Percentiles rank a stretch among this genome's conserved stretches.
Conservation (phyloP, 768 basidiomycete species). For the Lactarius tabidus region DNA sequence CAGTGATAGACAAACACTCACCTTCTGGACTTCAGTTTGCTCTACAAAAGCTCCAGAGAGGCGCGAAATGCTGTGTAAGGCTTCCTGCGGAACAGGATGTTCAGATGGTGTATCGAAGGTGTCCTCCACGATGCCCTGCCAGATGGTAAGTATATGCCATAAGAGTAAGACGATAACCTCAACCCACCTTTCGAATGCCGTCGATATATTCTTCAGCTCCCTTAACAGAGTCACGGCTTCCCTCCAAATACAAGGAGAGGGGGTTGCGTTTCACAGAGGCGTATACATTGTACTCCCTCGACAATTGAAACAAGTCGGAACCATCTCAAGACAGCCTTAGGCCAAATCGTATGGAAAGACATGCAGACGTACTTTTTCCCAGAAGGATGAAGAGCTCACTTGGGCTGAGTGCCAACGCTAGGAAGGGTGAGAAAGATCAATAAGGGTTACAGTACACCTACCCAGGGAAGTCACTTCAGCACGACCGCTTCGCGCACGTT, state of each 20-base stretch:
- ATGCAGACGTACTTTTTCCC: slow-evolving; percentile 53
- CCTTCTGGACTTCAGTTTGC: slow-evolving; percentile 41
- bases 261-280: slow-evolving; percentile 56
- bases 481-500: slow-evolving; percentile 46
- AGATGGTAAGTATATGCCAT: slow-evolving; percentile 2
- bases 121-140: slow-evolving; percentile 33
- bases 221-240: slow-evolving; percentile 49
- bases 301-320: slow-evolving; percentile 52
- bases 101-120: slow-evolving; percentile 43
- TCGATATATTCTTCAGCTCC: slow-evolving; percentile 45
- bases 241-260: slow-evolving; percentile 56
- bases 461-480: slow-evolving; percentile 46
- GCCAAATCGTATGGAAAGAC: not conserved
- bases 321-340: slow-evolving; percentile 47
- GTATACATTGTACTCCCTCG: slow-evolving; percentile 57
- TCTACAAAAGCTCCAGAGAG: slow-evolving; percentile 61
- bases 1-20: slow-evolving; percentile 36
- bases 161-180: not conserved
- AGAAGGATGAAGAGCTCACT: slow-evolving; percentile 66
- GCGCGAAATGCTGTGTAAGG: slow-evolving; percentile 66
- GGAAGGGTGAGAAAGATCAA: slow-evolving; percentile 7
- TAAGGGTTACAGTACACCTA: slow-evolving; percentile 33
- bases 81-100: slow-evolving; percentile 40
- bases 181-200: slow-evolving; percentile 47
- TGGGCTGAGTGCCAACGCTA: slow-evolving; percentile 55